A percentile compares a stretch with the other conserved stretches of the same genome.
These are phyloP conservation scores for Schoenoplectus tabernaemontani DNA, from an alignment of 202 grass and related monocot genomes.

Conservation along the genomic window DNA sequence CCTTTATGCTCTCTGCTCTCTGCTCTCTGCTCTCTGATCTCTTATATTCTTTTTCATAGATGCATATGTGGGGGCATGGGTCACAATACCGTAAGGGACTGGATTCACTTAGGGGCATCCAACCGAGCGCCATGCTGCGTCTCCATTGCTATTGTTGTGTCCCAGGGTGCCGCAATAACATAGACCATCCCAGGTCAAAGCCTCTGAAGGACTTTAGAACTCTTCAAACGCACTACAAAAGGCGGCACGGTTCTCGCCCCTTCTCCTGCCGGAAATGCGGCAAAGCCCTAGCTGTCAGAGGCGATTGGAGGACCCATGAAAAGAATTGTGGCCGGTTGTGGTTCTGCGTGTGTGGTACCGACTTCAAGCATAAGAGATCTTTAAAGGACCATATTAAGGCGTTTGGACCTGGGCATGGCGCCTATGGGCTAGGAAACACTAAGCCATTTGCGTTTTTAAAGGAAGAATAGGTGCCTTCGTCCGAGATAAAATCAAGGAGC, in stretches of 20 bases:
- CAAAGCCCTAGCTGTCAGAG: constrained; percentile 89
- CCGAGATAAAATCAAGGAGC: not conserved
- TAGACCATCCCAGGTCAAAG: constrained; percentile 79
- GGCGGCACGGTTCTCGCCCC: constrained; percentile 79
- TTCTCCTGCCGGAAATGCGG: constrained; percentile 90
- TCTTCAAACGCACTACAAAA: constrained; percentile 97
- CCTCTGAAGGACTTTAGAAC: constrained; percentile 97
- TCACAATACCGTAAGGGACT: constrained; percentile 86
- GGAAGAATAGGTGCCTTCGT: not conserved
- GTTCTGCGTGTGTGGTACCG: constrained; percentile 91
- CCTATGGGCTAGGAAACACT: constrained; percentile 25
- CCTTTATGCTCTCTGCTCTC: too few species aligned
- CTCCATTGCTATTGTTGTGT: constrained; percentile 94
- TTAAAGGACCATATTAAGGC: constrained; percentile 92
- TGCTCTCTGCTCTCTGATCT: not conserved
- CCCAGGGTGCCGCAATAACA: constrained; percentile 86
- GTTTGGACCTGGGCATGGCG: constrained; percentile 71
- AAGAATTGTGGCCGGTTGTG: constrained; percentile 96
- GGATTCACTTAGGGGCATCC: constrained; percentile 72
- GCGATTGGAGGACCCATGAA: constrained; percentile 98
- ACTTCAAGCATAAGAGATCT: constrained; percentile 98
- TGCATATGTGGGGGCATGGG: constrained; percentile 99
- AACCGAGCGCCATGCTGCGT: constrained; percentile 90
- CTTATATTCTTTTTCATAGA: constrained; percentile 32
- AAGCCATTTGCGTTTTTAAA: constrained; percentile 14